Evolutionary conservation across 345 rosid species (phyloP).

Genomic region (Stellera chamaejasme): DNA sequence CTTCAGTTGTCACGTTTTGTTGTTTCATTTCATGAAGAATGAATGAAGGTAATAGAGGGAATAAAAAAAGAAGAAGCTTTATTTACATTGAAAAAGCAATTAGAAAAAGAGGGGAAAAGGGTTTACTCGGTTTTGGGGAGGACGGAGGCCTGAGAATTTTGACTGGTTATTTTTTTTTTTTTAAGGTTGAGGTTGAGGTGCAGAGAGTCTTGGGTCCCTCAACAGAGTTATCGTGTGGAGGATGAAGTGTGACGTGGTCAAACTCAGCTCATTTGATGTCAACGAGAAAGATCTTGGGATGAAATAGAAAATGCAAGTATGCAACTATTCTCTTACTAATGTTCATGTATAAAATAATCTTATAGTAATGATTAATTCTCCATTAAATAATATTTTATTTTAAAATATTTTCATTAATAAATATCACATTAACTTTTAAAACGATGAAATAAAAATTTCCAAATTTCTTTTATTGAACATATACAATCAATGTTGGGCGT

Average conservation of each 20-base stretch:
- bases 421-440: too few relatives aligned
- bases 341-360: too few relatives aligned
- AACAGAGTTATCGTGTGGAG: neutral
- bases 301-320: too few relatives aligned
- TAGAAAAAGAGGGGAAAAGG: neutral
- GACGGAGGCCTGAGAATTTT: neutral
- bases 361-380: too few relatives aligned
- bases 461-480: too few relatives aligned
- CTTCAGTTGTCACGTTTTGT: neutral
- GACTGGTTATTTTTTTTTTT: neutral
- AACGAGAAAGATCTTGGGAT: too few relatives aligned
- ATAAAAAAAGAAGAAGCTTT: neutral
- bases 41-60: neutral
- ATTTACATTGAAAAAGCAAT: neutral
- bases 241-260: conserved; percentile 16
- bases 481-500: too few relatives aligned
- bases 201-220: neutral
- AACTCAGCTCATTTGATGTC: conserved; percentile 1
- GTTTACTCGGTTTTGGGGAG: neutral
- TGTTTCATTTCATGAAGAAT: neutral
- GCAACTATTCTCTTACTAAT: too few relatives aligned
- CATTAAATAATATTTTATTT: too few relatives aligned
- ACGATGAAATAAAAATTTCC: too few relatives aligned
- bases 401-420: too few relatives aligned
- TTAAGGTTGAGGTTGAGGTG: neutral